Base-by-base conservation (phyloP, 1,284 basidiomycete genomes). In the Somion occarium region DNA sequence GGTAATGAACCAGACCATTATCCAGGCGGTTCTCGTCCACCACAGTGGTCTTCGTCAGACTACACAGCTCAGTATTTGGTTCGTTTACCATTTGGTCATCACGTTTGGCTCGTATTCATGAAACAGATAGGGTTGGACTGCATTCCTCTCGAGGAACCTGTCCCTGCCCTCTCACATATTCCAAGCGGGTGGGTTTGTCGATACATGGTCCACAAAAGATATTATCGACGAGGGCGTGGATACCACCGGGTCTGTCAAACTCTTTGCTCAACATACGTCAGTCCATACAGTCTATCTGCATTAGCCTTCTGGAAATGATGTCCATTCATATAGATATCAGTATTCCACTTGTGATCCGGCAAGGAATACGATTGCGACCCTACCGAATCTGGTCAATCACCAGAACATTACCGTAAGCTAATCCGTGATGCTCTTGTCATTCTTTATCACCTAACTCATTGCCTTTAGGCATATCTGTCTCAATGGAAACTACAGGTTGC, bases 1-100 rank as follows among this genome's bases (percentile, higher is more conserved):
- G 69, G 68, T 7, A 71, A 71, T 49, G 68, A 70, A 57, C 61
- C 69, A 18, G 68, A 70, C 49, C 69, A 71, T 42, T 70, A 67
- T 46, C 52, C 61, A 34, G 59, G 63, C 20, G 59, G 61, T 3
- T 59, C 48, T 5, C 59, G 65, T 24, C 66, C 65, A 1, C 49
- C 59, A 1, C 60, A 57, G 9, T 70, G 69, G 69, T 50, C 59
- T 7, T 64, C 64, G 1, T 47, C 57, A 4, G 64, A 63, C 25
- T 71, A 69, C 50, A 67, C 66, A 0, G 55, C 61, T 1, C 61
- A 64, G 37, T 69, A 66, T 43, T 53, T 69, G 46, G 65, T 68
- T 44, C 15, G 59, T 55, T 12, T n/a, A 11, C 22, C 43, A 39
- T 20, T n/a, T n/a, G n/a, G n/a, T n/a, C 11, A 37, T 11, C 34